Evolutionary conservation across 192 early-diverging fungal species (phyloP), one percentile per base, ranked within the genome.

Genomic region (Piromyces finnis): DNA sequence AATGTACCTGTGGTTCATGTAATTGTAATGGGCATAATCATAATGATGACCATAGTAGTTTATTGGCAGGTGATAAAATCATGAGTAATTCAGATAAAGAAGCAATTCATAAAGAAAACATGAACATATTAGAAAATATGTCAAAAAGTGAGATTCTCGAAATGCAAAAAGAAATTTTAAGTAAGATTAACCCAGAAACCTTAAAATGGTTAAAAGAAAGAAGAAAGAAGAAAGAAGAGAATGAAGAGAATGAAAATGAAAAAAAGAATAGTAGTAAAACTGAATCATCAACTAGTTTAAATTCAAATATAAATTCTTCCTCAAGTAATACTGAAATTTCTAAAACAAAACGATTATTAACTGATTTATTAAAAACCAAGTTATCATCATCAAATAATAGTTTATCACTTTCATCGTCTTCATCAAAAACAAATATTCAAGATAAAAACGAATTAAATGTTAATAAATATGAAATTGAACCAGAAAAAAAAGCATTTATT

Each of bases 61-160:
- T 68, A 26, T 68, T 68, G n/a, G 51, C 51, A 27, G 9, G 17
- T n/a, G 51, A 68, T 68, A 68, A 68, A 68, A n/a, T 68, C 0
- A 68, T 68, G 0, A 68, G 51, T 68, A 68, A 68, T 68, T 4
- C 9, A 11, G 51, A 68, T 68, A 68, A 68, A 68, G 51, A 68
- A 68, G 26, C 51, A n/a, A 87, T 91, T 82, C 83, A 92, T 82
- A 82, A 87, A 79, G 84, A 91, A 79, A 89, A 92, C 81, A 77
- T 83, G 7, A 30, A 79, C n/a, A 83, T 83, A 15, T 79, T 94
- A 15, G 81, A 83, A 30, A 78, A 77, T 26, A 96, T 97, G 96
- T 85, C 93, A 1, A 86, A 84, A 29, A 83, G 86, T 13, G 94
- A 96, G 41, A 92, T 95, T 29, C 79, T 86, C 5, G 88, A 91